phyloP scores from a whole-genome alignment of 192 early-diverging fungal species.

The Oehlia diaphana region DNA sequence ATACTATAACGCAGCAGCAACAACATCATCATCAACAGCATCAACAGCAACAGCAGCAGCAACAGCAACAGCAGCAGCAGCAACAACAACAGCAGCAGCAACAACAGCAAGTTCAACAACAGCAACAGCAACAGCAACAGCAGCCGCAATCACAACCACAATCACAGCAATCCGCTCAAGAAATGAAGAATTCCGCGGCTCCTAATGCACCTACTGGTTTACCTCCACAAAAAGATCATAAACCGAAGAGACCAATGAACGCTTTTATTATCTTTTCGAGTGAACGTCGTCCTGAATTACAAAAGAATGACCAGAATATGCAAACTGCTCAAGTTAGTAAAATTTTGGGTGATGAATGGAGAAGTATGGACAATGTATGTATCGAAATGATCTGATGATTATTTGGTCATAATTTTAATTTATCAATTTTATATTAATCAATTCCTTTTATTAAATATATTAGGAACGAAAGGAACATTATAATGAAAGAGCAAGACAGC shows the following conservation, averaged over 20 bases:
- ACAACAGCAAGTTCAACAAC: slow-evolving; percentile 6
- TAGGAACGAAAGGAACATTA: slow-evolving; percentile 59
- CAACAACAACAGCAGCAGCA: slow-evolving; percentile 7
- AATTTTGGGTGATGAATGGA: slow-evolving; percentile 68
- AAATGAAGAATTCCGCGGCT: background rate
- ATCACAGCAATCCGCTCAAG: slow-evolving; percentile 6
- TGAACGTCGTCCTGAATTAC: slow-evolving; percentile 65
- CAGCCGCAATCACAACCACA: slow-evolving; percentile 30
- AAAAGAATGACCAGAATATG: slow-evolving; percentile 55
- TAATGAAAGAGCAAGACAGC: slow-evolving; percentile 54
- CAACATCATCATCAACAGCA: slow-evolving; percentile 1
- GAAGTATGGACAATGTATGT: slow-evolving; percentile 38
- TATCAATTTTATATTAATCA: background rate
- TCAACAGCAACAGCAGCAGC: background rate
- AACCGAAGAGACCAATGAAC: slow-evolving; percentile 67
- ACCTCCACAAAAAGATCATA: slow-evolving; percentile 33
- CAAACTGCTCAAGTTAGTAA: slow-evolving; percentile 68
- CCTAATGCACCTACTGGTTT: slow-evolving; percentile 25
- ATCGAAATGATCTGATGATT: too few species aligned
- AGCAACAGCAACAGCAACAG: slow-evolving; percentile 21
- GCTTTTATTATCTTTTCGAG: slow-evolving; percentile 67
- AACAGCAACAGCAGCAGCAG: slow-evolving; percentile 15
- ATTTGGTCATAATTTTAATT: background rate
- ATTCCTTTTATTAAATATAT: background rate
- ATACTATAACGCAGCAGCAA: background rate